phyloP scores from a whole-genome alignment of 2,329 filamentous ascomycete species.

The Trichoderma asperellum region DNA sequence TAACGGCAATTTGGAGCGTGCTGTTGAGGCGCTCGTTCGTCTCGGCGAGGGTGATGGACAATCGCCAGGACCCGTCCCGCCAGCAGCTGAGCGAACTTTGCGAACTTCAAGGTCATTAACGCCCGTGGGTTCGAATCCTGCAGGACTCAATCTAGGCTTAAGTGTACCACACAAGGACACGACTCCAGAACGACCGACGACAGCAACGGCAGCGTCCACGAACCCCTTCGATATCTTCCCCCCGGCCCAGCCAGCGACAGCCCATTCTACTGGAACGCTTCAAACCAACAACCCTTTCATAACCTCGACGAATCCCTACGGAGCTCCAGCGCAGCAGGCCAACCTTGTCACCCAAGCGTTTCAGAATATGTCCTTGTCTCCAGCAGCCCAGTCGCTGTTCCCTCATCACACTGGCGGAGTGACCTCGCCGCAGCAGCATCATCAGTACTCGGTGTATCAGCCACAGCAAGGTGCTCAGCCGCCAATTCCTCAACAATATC shows the following conservation, averaged over 20 bases:
- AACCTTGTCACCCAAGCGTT: conserved; percentile 68
- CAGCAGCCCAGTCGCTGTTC: conserved; percentile 63
- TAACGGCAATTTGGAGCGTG: conserved; percentile 81
- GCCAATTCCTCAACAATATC: conserved; percentile 47
- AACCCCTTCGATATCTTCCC: conserved; percentile 70
- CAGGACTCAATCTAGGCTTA: conserved; percentile 41
- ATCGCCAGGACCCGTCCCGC: conserved; percentile 42
- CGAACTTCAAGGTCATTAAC: conserved; percentile 59
- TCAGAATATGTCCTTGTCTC: conserved; percentile 71
- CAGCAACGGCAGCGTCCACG: conserved; percentile 55
- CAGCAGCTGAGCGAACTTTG: conserved; percentile 52
- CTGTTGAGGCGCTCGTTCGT: conserved; percentile 82
- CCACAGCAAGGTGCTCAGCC: conserved; percentile 48
- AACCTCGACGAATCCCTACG: conserved; percentile 72
- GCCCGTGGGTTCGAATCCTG: conserved; percentile 50
- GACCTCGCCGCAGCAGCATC: conserved; percentile 46
- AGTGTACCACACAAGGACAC: conserved; percentile 39
- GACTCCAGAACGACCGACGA: conserved; percentile 42
- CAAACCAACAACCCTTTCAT: conserved; percentile 60
- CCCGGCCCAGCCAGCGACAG: conserved; percentile 61
- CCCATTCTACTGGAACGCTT: conserved; percentile 66
- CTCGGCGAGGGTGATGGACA: conserved; percentile 70
- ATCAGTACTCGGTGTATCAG: conserved; percentile 49
- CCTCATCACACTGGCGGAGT: conserved; percentile 74
- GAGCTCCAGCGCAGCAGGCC: conserved; percentile 49